phyloP scores from a whole-genome alignment of 306 rosid genomes.

The Geum urbanum region DNA sequence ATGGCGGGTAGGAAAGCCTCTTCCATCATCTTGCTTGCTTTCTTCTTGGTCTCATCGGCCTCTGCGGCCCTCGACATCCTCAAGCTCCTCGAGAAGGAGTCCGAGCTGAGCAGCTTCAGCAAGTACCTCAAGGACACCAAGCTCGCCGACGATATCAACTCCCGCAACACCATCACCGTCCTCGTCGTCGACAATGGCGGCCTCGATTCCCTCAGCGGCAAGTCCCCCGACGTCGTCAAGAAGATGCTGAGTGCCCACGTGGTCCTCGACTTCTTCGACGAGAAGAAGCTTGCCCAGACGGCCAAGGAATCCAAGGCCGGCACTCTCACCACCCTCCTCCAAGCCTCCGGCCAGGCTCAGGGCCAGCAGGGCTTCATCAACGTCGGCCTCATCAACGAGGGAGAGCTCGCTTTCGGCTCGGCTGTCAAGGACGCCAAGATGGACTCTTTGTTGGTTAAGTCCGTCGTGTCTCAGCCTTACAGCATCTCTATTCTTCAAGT shows the following conservation, averaged over 20 bases:
- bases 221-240: slow-evolving; percentile 29
- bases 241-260: slow-evolving; percentile 40
- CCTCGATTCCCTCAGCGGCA: slow-evolving; percentile 23
- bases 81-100: slow-evolving; percentile 21
- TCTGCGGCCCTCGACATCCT: slow-evolving; percentile 45
- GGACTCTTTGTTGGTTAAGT: slow-evolving; percentile 11
- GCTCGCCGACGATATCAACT: slow-evolving; percentile 44
- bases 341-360: slow-evolving; percentile 29
- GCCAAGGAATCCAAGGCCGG: not conserved
- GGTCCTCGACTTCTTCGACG: slow-evolving; percentile 36
- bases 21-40: slow-evolving; percentile 30
- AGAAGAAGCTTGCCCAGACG: slow-evolving; percentile 12
- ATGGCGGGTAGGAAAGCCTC: slow-evolving; percentile 37
- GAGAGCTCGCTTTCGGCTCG: slow-evolving; percentile 41
- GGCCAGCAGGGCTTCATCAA: slow-evolving; percentile 42
- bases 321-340: slow-evolving; percentile 34
- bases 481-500: slow-evolving; percentile 16
- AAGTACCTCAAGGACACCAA: slow-evolving; percentile 45
- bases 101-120: slow-evolving; percentile 35
- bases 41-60: slow-evolving; percentile 28
- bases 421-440: slow-evolving; percentile 21
- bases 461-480: slow-evolving; percentile 7
- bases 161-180: slow-evolving; percentile 36
- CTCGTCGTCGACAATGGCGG: slow-evolving; percentile 34
- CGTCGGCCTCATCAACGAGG: slow-evolving; percentile 20